Conservation (phyloP, 2,329 filamentous ascomycete genomes). For the Fusarium vanettenii region DNA sequence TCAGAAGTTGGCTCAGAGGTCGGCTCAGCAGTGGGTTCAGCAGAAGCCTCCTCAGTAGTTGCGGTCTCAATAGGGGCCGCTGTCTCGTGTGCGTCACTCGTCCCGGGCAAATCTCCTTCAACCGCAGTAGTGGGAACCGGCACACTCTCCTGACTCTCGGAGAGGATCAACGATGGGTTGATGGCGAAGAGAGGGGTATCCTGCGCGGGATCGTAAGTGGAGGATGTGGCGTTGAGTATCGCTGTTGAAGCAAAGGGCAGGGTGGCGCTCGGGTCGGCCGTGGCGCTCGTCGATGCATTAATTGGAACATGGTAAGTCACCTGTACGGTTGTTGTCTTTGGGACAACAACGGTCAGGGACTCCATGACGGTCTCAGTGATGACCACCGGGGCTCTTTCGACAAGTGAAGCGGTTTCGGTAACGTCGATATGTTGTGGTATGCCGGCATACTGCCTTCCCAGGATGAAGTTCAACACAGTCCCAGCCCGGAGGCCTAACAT, state of each 20-base stretch:
- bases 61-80: neutral
- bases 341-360: conserved; percentile 24
- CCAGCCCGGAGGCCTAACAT: conserved; percentile 57
- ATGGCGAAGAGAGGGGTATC: conserved; percentile 30
- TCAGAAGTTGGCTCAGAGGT: conserved; percentile 5
- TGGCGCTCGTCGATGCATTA: conserved; percentile 18
- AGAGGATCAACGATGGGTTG: conserved; percentile 19
- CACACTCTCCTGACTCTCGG: conserved; percentile 17
- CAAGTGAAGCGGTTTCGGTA: conserved; percentile 27
- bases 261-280: neutral
- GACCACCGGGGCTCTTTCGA: conserved; percentile 26
- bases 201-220: neutral
- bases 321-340: conserved; percentile 31
- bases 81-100: conserved; percentile 18
- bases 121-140: conserved; percentile 17
- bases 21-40: neutral
- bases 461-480: conserved; percentile 61
- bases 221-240: conserved; percentile 14
- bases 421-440: conserved; percentile 53
- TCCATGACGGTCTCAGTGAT: conserved; percentile 34
- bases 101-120: conserved; percentile 22
- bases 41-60: neutral
- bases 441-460: conserved; percentile 65
- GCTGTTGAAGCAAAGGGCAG: conserved; percentile 21
- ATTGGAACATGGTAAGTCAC: conserved; percentile 31